These are phyloP conservation scores for Neofusicoccum kwambonambiense DNA, from an alignment of 2,329 filamentous ascomycete species.

Conservation along the genomic window DNA sequence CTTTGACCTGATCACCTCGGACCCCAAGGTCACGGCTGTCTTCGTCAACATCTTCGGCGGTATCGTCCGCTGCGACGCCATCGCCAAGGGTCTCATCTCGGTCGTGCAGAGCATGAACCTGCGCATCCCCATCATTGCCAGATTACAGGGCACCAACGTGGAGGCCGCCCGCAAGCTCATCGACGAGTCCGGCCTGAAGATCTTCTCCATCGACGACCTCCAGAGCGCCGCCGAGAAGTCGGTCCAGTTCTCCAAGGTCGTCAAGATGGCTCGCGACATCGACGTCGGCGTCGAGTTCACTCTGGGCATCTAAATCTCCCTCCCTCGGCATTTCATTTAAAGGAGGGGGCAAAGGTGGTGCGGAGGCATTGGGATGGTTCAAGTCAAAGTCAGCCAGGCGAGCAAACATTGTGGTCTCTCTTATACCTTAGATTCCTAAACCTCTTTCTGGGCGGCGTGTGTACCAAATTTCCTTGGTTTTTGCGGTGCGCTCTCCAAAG, in stretches of 20 bases:
- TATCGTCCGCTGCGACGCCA: constrained; percentile 96
- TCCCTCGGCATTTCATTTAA: background rate
- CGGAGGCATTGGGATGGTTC: no score
- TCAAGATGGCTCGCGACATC: constrained; percentile 97
- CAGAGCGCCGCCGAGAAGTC: constrained; percentile 97
- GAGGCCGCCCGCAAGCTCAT: constrained; percentile 88
- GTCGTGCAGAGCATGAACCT: constrained; percentile 94
- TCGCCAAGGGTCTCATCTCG: constrained; percentile 92
- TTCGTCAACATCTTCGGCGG: constrained; percentile 99
- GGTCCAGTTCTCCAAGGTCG: constrained; percentile 98
- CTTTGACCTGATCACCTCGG: constrained; percentile 97
- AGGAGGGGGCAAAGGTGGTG: background rate
- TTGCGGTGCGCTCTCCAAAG: background rate
- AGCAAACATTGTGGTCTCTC: background rate
- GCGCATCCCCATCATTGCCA: constrained; percentile 92
- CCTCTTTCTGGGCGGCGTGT: background rate
- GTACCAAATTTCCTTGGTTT: background rate
- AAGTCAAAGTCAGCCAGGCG: background rate
- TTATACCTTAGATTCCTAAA: background rate
- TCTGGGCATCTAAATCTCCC: constrained; percentile 68
- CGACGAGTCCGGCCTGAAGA: constrained; percentile 97
- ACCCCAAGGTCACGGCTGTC: constrained; percentile 96
- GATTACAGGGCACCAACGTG: constrained; percentile 98
- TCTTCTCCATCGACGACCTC: constrained; percentile 98
- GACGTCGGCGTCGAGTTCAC: constrained; percentile 76